Conservation (phyloP, 2,329 filamentous ascomycete genomes). For the Trichoderma citrinoviride region DNA sequence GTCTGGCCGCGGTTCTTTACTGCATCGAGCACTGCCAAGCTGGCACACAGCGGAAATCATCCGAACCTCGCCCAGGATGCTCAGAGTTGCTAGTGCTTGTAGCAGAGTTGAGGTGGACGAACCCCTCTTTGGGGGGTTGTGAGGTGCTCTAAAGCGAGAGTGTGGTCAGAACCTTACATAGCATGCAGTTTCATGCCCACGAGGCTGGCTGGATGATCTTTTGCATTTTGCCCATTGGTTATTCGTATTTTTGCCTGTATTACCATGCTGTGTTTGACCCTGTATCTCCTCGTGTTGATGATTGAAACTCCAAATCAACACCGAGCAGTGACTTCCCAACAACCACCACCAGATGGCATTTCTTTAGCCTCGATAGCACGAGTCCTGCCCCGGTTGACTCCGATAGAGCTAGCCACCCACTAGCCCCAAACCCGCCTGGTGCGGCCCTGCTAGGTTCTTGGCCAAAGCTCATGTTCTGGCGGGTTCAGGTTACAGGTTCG, state of each 20-base stretch:
- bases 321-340: no score
- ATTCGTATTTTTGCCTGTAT: background rate
- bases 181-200: background rate
- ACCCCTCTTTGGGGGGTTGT: background rate
- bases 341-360: background rate
- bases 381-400: slow-evolving; percentile 3
- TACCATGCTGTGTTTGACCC: background rate
- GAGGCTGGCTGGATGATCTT: background rate
- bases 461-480: background rate
- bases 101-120: background rate
- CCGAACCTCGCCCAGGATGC: background rate
- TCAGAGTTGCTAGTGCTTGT: background rate
- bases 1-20: background rate
- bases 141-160: background rate
- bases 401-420: slow-evolving; percentile 9
- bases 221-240: background rate
- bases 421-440: background rate
- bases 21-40: background rate
- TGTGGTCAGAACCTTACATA: background rate
- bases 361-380: background rate
- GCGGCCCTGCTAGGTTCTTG: background rate
- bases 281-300: no score
- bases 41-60: background rate
- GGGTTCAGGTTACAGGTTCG: slow-evolving; percentile 4
- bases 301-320: no score